Evolutionary conservation across 208 protist species (phyloP).

Genomic region (Acanthamoeba quina): DNA sequence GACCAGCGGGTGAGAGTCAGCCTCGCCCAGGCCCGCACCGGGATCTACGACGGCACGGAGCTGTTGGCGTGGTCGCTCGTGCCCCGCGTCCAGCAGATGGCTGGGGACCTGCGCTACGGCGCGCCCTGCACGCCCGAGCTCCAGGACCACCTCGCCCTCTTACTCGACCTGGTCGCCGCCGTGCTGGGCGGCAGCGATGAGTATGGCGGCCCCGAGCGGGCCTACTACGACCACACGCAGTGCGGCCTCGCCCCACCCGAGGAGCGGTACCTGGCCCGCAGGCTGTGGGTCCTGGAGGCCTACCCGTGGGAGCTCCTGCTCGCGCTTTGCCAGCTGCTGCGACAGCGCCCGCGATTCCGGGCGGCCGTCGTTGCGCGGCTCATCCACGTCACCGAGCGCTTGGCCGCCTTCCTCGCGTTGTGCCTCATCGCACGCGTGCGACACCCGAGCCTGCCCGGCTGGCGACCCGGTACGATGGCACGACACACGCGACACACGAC

Average conservation of each 20-base stretch:
- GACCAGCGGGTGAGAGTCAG: background rate
- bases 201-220: background rate
- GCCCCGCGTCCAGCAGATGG: slow-evolving; percentile 4
- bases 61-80: slow-evolving; percentile 29
- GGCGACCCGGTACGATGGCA: background rate
- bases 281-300: slow-evolving; percentile 37
- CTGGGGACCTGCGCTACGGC: background rate
- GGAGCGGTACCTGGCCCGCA: background rate
- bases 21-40: background rate
- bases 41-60: slow-evolving; percentile 11
- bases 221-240: background rate
- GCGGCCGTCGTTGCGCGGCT: background rate
- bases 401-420: background rate
- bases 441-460: background rate
- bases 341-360: background rate
- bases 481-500: background rate
- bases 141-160: background rate
- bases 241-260: background rate
- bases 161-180: background rate
- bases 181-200: background rate
- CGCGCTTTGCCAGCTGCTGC: slow-evolving; percentile 1
- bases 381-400: background rate
- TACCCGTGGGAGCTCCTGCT: slow-evolving; percentile 63
- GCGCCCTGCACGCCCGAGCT: background rate
- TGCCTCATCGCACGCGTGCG: background rate